These are phyloP conservation scores for Apophysomyces ossiformis DNA, from an alignment of 371 early-diverging fungal genomes.

Conservation along the genomic window DNA sequence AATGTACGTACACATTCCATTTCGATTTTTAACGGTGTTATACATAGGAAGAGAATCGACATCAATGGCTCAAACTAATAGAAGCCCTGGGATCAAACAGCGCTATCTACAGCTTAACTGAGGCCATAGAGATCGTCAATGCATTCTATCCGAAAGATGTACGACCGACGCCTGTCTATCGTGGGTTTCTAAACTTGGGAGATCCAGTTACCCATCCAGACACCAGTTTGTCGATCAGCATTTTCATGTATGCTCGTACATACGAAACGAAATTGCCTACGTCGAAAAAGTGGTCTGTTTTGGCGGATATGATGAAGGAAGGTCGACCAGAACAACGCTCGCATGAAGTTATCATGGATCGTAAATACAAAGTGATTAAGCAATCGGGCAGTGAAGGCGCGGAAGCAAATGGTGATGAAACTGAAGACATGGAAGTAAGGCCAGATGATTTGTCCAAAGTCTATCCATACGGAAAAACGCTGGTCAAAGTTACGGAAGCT, in stretches of 20 bases:
- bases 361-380: conserved; percentile 42
- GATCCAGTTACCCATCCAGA: conserved; percentile 41
- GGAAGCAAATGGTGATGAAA: conserved; percentile 15
- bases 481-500: conserved; percentile 63
- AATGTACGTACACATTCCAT: background rate
- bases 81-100: conserved; percentile 21
- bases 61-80: conserved; percentile 23
- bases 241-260: conserved; percentile 64
- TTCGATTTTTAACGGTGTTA: background rate
- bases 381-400: conserved; percentile 29
- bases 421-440: conserved; percentile 33
- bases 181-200: conserved; percentile 62
- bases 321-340: conserved; percentile 26
- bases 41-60: conserved; percentile 21
- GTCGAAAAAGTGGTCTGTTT: conserved; percentile 63
- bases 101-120: conserved; percentile 40
- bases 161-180: conserved; percentile 59
- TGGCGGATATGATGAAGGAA: conserved; percentile 44
- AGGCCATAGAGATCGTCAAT: conserved; percentile 53
- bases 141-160: conserved; percentile 59
- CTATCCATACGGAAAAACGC: conserved; percentile 71
- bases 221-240: conserved; percentile 50
- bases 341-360: conserved; percentile 49
- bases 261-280: conserved; percentile 52
- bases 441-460: conserved; percentile 64